Evolutionary conservation across 139 green algal species (phyloP), one percentile per base, ranked within the genome.

Genomic region (Haematococcus sp.): DNA sequence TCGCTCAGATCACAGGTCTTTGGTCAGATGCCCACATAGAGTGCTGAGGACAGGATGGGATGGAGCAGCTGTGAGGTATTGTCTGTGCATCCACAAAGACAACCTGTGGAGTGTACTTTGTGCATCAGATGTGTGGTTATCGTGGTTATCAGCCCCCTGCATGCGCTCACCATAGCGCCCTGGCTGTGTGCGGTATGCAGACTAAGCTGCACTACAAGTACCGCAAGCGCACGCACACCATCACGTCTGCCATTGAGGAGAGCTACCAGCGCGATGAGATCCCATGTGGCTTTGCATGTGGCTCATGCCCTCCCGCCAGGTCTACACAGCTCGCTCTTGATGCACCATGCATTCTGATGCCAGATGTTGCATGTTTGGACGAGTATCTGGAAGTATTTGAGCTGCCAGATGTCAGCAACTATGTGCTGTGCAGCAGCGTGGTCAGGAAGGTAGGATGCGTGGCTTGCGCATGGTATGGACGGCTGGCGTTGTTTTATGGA

Each of bases 321-420:
- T 2, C 34, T 2, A 30, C 31, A 61, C 56, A 67, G 65, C 61
- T 76, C 22, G 73, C 79, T 17, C 35, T 66, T 0, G 20, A 58
- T 1, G 74, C 63, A 34, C 34, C 61, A 35, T 79, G 85, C 70
- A 78, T 82, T 43, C 31, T 83, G 7, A 63, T 90, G 5, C 86
- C 83, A 0, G 86, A 90, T 55, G 59, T 25, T 2, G 54, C 40
- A 0, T 67, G 63, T n/a, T 63, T 90, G 49, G 4, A 22, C 1
- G 70, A 78, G 3, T 76, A 78, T 23, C 64, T 89, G 56, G 82
- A 90, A 27, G 17, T 90, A 16, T 87, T 86, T 27, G 78, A 91
- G 76, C 84, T 88, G 34, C 70, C 81, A 2, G 70, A 82, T 23
- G 55, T 84, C 3, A 51, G 23, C 19, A 68, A 79, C 44, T 32